Base-by-base conservation (phyloP, 1,284 basidiomycete genomes). In the Tilletia horrida region DNA sequence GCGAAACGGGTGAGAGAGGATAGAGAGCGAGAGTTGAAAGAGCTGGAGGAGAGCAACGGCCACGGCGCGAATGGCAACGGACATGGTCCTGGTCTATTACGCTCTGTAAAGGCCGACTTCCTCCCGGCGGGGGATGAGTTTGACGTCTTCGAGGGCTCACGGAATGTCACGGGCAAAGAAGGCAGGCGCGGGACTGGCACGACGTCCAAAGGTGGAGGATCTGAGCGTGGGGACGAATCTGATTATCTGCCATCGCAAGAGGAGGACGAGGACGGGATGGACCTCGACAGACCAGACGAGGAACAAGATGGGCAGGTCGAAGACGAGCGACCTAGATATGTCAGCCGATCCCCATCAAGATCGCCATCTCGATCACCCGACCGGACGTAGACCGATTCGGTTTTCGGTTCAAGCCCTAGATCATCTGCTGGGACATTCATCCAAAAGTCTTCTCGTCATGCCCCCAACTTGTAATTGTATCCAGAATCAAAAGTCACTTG, bases 291-390 rank as follows among this genome's bases (percentile, higher is more conserved):
- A 27, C 21, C n/a, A 13, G 50, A 27, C 1, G 68, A 65, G 13
- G 70, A 67, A 25, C 62, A 59, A 43, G 65, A 27, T 4, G 48
- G 52, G 2, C 29, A 57, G 40, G 42, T 35, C 2, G 67, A 64
- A 27, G 27, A 70, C 57, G 70, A 74, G 63, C 8, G 73, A 42
- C 67, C 63, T 45, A 55, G 72, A n/a, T 67, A 63, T 42, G 50
- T 45, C 27, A 61, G 29, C 23, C 67, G 72, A 21, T 75, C 69
- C 47, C 64, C 73, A 35, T 73, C 73, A 21, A 67, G 72, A 25
- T 72, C 72, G 29, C 72, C 72, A 25, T 72, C 73, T 0, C 66
- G 69, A 18, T 69, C 63, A 14, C 70, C 70, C 7, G 70, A 68
- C 47, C 57, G 67, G 31, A 67, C 64, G 35, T 40, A 40, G 35